Evolutionary conservation across 805 yeast species (phyloP).

Genomic region (baker's yeast (Saccharomyces cerevisiae)): DNA sequence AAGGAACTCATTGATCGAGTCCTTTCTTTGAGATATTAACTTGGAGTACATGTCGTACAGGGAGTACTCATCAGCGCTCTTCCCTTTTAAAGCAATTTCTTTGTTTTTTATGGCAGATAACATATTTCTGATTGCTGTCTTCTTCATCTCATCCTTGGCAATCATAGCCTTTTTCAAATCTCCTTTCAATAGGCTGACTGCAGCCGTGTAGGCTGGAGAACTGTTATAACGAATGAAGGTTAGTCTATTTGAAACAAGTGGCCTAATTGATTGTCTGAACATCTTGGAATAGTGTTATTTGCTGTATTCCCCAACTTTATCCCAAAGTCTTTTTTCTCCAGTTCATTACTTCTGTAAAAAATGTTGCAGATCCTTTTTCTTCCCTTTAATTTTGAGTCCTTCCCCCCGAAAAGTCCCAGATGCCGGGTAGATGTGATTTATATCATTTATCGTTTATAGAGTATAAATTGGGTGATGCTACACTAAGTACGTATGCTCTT

Average conservation of each 20-base stretch:
- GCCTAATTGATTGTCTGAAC: conserved; percentile 4
- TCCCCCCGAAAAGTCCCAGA: neutral
- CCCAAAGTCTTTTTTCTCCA: neutral
- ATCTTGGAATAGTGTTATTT: neutral
- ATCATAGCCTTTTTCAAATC: conserved; percentile 43
- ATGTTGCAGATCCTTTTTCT: neutral
- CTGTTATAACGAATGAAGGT: conserved; percentile 27
- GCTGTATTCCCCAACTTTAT: neutral
- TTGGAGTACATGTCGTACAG: conserved; percentile 34
- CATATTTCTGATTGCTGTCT: conserved; percentile 39
- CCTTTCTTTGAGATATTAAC: conserved; percentile 41
- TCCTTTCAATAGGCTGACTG: conserved; percentile 32
- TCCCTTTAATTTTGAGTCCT: neutral
- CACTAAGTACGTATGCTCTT: neutral
- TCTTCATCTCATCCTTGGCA: conserved; percentile 34
- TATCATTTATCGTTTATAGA: neutral
- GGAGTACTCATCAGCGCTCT: conserved; percentile 28
- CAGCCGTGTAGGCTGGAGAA: conserved; percentile 31
- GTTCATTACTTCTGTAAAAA: neutral
- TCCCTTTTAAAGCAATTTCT: conserved; percentile 33
- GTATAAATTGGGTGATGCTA: neutral
- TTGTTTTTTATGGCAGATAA: conserved; percentile 38
- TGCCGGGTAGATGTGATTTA: neutral
- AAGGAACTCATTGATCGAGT: conserved; percentile 41
- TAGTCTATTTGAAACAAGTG: neutral